Evolutionary conservation across 2,329 filamentous ascomycete species (phyloP).

Genomic region (Trematosphaeria pertusa): DNA sequence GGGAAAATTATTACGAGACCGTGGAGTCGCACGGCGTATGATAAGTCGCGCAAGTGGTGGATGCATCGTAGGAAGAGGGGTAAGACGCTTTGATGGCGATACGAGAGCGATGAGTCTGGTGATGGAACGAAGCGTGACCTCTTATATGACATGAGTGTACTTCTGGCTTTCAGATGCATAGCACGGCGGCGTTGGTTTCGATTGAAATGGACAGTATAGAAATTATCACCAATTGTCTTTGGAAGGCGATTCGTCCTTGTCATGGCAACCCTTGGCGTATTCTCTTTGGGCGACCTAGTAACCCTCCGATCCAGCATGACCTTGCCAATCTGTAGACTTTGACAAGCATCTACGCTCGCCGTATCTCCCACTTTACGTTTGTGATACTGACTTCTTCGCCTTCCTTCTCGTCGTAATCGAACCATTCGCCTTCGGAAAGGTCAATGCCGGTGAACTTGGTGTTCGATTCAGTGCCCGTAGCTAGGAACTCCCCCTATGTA

Average conservation of each 20-base stretch:
- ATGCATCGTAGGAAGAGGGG: slow-evolving; percentile 26
- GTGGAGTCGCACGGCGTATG: slow-evolving; percentile 39
- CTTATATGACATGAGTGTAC: no score
- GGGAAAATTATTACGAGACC: slow-evolving; percentile 60
- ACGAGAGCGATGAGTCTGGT: no score
- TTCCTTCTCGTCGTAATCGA: slow-evolving; percentile 95
- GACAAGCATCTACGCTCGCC: slow-evolving; percentile 71
- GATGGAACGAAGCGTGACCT: no score
- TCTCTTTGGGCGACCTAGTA: no score
- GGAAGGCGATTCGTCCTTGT: no score
- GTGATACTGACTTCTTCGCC: slow-evolving; percentile 92
- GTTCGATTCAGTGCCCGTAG: slow-evolving; percentile 77
- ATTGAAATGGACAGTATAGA: no score
- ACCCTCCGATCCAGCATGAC: no score
- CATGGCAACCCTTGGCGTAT: no score
- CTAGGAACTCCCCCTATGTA: slow-evolving; percentile 87
- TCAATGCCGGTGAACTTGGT: slow-evolving; percentile 86
- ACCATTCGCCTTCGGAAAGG: slow-evolving; percentile 91
- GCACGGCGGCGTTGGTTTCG: no score
- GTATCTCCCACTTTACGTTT: slow-evolving; percentile 85
- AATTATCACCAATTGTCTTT: no score
- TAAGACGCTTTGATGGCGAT: slow-evolving; percentile 23
- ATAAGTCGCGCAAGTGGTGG: slow-evolving; percentile 35
- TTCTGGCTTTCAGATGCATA: no score
- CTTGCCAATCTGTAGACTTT: no score